Percentiles rank a stretch among this genome's conserved stretches.
These are phyloP conservation scores for Naganishia sp. DNA, from an alignment of 1,284 basidiomycete species.

Conservation along the genomic window DNA sequence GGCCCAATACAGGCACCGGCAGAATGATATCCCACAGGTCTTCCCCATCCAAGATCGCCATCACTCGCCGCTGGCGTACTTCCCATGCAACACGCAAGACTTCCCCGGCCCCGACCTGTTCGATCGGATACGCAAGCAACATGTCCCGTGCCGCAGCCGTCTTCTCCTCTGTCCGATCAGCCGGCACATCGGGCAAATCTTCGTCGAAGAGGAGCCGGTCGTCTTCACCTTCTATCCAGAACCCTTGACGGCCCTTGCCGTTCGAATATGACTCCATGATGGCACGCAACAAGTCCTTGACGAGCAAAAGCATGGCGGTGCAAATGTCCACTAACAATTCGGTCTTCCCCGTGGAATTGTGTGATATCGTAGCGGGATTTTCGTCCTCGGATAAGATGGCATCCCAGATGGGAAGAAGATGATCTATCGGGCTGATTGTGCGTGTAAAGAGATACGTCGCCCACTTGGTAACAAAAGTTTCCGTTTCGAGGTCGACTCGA, in stretches of 20 bases:
- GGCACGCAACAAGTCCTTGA: slow-evolving; percentile 34
- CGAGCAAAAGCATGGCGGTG: slow-evolving; percentile 46
- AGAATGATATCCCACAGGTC: slow-evolving; percentile 38
- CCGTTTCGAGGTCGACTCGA: slow-evolving; percentile 42
- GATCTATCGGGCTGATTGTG: slow-evolving; percentile 36
- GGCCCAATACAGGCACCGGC: background rate
- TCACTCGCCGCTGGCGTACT: slow-evolving; percentile 39
- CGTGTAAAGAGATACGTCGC: slow-evolving; percentile 42
- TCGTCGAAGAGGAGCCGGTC: slow-evolving; percentile 19
- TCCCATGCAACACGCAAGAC: slow-evolving; percentile 42
- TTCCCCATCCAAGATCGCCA: slow-evolving; percentile 37
- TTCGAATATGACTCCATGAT: slow-evolving; percentile 1
- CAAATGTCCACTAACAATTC: slow-evolving; percentile 47
- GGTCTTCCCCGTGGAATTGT: slow-evolving; percentile 37
- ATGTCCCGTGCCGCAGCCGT: slow-evolving; percentile 41
- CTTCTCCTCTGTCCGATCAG: slow-evolving; percentile 37
- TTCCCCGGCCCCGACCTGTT: slow-evolving; percentile 38
- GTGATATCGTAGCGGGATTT: slow-evolving; percentile 35
- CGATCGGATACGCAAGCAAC: slow-evolving; percentile 41
- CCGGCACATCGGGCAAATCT: slow-evolving; percentile 16
- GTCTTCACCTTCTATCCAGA: slow-evolving; percentile 8
- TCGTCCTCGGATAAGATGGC: slow-evolving; percentile 46
- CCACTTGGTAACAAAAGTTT: slow-evolving; percentile 48
- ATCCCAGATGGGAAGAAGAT: slow-evolving; percentile 46
- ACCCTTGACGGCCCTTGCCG: background rate